Base-by-base conservation (phyloP, 169 alveolate species). In the Plasmodium reichenowi region DNA sequence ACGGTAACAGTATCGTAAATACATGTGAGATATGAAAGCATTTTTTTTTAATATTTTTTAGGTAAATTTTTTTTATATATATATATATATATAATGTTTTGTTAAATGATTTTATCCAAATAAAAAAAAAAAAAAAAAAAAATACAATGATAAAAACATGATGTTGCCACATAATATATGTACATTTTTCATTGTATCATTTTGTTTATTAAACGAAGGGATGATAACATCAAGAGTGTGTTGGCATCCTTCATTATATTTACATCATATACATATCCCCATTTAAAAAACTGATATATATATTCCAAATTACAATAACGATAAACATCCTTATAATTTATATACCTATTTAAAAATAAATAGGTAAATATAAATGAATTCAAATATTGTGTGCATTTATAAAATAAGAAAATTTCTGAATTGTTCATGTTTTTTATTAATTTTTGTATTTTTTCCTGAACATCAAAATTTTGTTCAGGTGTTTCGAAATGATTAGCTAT, bases 1-100 rank as follows among this genome's bases (percentile, higher is more conserved):
- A 93, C 97, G 0, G 97, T 95, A 13, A 95, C 97, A 8, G 96
- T 94, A 0, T 74, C 88, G 56, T 66, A 38, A 56, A 2, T 9
- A 17, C 1, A 22, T 15, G 2, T 9, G 60, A 5, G 2, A 38
- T 5, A 38, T 38, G 47, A 38, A 9, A 38, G 7, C 10, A 38
- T 38, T 38, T 32, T 38, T 32, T 13, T 56, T 12, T 56, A 9
- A 22, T 6, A 56, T 17, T 12, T 56, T 56, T 56, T 56, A 22
- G 0, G 24, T 56, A 17, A 56, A 13, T 56, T 26, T 26, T 26
- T 26, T 26, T 26, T 26, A 2, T 52, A 52, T 52, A 52, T 52
- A 52, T 26, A 2, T 26, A 2, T 26, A 2, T 52, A 52, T 52
- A 52, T 52, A 52, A 52, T 26, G 38, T 52, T 52, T 38, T 38